Conservation (phyloP, 2,329 filamentous ascomycete genomes). For the Chaetomiaceae sp. region DNA sequence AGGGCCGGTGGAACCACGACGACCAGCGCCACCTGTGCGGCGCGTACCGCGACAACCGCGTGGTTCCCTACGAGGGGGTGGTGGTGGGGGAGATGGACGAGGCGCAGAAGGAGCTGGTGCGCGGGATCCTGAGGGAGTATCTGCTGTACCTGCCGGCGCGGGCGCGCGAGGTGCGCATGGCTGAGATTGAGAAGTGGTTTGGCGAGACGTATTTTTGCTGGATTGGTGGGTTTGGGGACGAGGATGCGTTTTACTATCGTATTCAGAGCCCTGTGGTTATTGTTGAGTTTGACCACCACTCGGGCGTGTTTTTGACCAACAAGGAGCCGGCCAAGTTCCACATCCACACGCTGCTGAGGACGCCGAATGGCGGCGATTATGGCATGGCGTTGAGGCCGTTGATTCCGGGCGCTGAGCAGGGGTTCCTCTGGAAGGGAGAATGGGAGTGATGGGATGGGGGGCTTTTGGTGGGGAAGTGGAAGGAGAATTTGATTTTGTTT, state of each 20-base stretch:
- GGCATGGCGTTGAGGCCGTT: constrained; percentile 48
- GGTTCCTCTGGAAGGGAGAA: constrained; percentile 39
- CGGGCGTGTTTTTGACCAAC: constrained; percentile 71
- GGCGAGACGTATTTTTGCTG: constrained; percentile 74
- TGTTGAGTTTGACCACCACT: constrained; percentile 76
- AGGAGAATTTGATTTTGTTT: no score
- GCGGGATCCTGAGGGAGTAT: constrained; percentile 58
- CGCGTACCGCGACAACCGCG: constrained; percentile 71
- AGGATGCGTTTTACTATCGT: constrained; percentile 72
- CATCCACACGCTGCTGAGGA: constrained; percentile 68
- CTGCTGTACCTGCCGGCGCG: constrained; percentile 60
- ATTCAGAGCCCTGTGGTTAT: constrained; percentile 72
- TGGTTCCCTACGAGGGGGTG: constrained; percentile 70
- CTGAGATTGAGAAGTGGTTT: constrained; percentile 51
- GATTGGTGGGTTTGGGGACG: constrained; percentile 64
- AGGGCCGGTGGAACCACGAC: constrained; percentile 71
- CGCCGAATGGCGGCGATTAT: constrained; percentile 73
- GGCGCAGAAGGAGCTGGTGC: constrained; percentile 50
- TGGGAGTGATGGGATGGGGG: constrained; percentile 9
- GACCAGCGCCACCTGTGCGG: constrained; percentile 76
- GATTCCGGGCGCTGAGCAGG: constrained; percentile 35
- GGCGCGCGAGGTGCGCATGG: constrained; percentile 51
- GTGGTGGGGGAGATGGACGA: constrained; percentile 44
- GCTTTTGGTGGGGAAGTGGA: no score
- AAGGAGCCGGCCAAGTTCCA: constrained; percentile 71